Evolutionary conservation across 2,329 filamentous ascomycete species (phyloP).

Genomic region (Pseudocercospora cruenta): DNA sequence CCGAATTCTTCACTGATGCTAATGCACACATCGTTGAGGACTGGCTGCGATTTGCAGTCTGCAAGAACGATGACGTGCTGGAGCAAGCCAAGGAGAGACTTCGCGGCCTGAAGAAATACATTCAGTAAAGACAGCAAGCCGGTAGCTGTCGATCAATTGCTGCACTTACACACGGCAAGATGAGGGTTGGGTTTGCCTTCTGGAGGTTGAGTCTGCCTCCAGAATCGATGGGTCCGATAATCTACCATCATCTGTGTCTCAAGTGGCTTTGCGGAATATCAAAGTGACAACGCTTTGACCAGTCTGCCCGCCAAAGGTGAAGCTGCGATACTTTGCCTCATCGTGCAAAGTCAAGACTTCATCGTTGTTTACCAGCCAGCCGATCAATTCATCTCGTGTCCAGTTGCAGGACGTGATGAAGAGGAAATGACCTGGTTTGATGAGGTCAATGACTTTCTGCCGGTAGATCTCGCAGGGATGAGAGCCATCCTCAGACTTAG

Average conservation of each 20-base stretch:
- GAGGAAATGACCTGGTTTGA: slow-evolving; percentile 72
- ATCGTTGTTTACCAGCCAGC: slow-evolving; percentile 69
- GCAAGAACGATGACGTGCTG: slow-evolving; percentile 83
- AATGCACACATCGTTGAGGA: slow-evolving; percentile 88
- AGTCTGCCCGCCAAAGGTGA: slow-evolving; percentile 85
- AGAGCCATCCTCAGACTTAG: slow-evolving; percentile 17
- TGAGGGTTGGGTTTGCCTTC: too few species aligned
- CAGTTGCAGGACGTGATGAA: slow-evolving; percentile 97
- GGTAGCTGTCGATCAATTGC: background rate
- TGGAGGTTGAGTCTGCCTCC: background rate
- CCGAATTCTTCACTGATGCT: slow-evolving; percentile 88
- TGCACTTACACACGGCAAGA: background rate
- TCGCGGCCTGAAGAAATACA: slow-evolving; percentile 55
- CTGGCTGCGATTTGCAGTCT: slow-evolving; percentile 93
- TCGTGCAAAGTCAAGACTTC: slow-evolving; percentile 63
- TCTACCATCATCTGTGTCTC: background rate
- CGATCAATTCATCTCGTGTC: slow-evolving; percentile 83
- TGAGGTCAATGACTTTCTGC: slow-evolving; percentile 66
- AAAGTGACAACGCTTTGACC: slow-evolving; percentile 88
- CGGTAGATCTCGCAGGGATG: slow-evolving; percentile 71
- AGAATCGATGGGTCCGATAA: background rate
- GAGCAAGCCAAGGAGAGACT: slow-evolving; percentile 55
- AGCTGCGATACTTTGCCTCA: slow-evolving; percentile 78
- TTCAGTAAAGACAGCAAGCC: slow-evolving; percentile 33
- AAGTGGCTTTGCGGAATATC: slow-evolving; percentile 63